A percentile compares a stretch with the other conserved stretches of the same genome.
phyloP scores from a whole-genome alignment of 169 alveolate genomes.

The Eimeria acervulina region DNA sequence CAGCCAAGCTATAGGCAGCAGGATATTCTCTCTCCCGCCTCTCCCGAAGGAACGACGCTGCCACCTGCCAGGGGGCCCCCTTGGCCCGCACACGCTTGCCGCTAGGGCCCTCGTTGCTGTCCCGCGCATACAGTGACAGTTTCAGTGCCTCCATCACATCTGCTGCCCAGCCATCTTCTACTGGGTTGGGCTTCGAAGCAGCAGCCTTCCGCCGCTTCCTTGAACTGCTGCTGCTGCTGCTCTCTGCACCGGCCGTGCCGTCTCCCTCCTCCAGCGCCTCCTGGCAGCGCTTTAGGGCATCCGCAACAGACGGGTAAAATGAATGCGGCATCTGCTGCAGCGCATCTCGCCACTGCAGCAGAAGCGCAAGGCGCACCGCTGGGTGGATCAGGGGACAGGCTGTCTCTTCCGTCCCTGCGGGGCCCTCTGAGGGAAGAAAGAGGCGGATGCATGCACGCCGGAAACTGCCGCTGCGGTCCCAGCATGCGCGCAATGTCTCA shows the following conservation, averaged over 20 bases:
- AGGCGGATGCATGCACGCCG: constrained; percentile 28
- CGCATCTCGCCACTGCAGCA: constrained; percentile 63
- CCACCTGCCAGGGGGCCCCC: constrained; percentile 62
- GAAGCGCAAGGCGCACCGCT: constrained; percentile 71
- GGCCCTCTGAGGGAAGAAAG: not conserved
- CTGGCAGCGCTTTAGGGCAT: constrained; percentile 42
- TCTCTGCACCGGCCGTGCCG: not conserved
- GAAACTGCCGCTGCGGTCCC: constrained; percentile 27
- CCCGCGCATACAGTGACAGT: constrained; percentile 49
- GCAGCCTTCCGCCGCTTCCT: constrained; percentile 16
- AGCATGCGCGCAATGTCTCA: not conserved
- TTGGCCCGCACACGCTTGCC: constrained; percentile 58
- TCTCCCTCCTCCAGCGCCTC: not conserved
- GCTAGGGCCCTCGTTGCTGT: constrained; percentile 39
- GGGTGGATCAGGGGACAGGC: constrained; percentile 8
- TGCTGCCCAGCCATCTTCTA: constrained; percentile 34
- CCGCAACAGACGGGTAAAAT: constrained; percentile 22
- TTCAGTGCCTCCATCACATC: constrained; percentile 69
- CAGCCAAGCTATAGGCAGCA: not conserved
- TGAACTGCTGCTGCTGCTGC: constrained; percentile 20
- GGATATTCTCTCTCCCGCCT: not conserved
- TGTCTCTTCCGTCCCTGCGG: not conserved
- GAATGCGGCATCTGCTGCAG: constrained; percentile 14
- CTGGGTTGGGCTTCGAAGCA: not conserved
- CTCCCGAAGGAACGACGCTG: constrained; percentile 9